These are phyloP conservation scores for Takashimella tepidaria DNA, from an alignment of 1,284 basidiomycete genomes.

Conservation along the genomic window DNA sequence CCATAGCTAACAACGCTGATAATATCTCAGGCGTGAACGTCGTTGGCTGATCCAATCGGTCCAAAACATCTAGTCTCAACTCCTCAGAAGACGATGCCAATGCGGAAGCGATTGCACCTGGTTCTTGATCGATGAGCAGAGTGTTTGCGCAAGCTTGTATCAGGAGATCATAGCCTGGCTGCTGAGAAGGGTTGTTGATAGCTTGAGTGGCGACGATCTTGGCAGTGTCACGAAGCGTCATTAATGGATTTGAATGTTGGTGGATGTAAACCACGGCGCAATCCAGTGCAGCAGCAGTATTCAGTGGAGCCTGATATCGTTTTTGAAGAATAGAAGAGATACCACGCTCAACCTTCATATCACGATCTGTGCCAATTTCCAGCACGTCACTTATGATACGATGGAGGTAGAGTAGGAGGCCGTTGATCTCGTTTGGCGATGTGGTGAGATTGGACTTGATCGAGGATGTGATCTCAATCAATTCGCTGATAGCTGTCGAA, in stretches of 20 bases:
- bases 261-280: slow-evolving; percentile 1
- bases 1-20: not conserved
- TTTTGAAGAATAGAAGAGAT: slow-evolving; percentile 6
- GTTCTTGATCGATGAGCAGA: not conserved
- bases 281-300: slow-evolving; percentile 1
- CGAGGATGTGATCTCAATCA: not conserved
- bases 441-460: slow-evolving; percentile 4
- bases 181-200: not conserved
- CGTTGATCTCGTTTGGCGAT: slow-evolving; percentile 32
- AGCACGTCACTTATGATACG: slow-evolving; percentile 28
- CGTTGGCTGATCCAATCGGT: not conserved
- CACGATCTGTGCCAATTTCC: slow-evolving; percentile 2
- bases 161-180: not conserved
- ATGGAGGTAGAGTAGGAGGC: slow-evolving; percentile 27
- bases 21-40: slow-evolving; percentile 1
- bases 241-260: not conserved
- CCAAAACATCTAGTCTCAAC: slow-evolving; percentile 4
- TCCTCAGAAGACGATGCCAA: not conserved
- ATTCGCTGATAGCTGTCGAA: not conserved
- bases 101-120: not conserved
- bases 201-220: not conserved
- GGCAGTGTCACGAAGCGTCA: not conserved
- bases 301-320: not conserved
- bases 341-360: slow-evolving; percentile 10
- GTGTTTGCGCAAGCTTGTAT: not conserved